Evolutionary conservation across 1,139 yeast genomes (phyloP).

Genomic region (Candida frijolesensis): DNA sequence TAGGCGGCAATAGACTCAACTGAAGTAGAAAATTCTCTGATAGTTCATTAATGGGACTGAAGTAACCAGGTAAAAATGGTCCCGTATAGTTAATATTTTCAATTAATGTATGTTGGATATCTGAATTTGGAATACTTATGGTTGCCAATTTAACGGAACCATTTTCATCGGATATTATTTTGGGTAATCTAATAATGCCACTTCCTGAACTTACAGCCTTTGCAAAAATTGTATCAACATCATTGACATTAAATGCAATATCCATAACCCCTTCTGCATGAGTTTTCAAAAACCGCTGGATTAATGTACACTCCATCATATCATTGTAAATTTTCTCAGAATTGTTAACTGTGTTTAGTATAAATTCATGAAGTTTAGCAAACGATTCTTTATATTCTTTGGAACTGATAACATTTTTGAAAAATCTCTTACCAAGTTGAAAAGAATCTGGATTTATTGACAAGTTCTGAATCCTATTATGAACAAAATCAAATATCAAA

Average conservation of each 20-base stretch:
- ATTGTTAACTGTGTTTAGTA: conserved; percentile 20
- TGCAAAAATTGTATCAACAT: conserved; percentile 45
- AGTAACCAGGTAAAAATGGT: conserved; percentile 60
- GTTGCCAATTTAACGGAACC: conserved; percentile 61
- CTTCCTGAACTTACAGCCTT: conserved; percentile 61
- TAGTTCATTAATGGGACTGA: conserved; percentile 10
- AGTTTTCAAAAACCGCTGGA: conserved; percentile 44
- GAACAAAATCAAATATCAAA: conserved; percentile 22
- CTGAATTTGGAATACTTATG: conserved; percentile 59
- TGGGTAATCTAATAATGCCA: conserved; percentile 45
- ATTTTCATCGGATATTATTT: conserved; percentile 36
- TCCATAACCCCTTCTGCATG: conserved; percentile 85
- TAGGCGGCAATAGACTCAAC: conserved; percentile 29
- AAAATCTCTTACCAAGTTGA: conserved; percentile 15
- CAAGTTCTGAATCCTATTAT: conserved; percentile 18
- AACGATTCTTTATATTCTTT: conserved; percentile 16
- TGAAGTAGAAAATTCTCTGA: conserved; percentile 12
- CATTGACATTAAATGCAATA: conserved; percentile 60
- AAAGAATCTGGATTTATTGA: conserved; percentile 7
- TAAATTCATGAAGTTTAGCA: conserved; percentile 16
- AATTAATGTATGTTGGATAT: conserved; percentile 69
- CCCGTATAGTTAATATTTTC: conserved; percentile 51
- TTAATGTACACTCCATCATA: conserved; percentile 27
- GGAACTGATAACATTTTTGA: conserved; percentile 20
- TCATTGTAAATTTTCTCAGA: conserved; percentile 24